Conservation (phyloP, 352 stramenopile species). For the Halophytophthora polymorphica region DNA sequence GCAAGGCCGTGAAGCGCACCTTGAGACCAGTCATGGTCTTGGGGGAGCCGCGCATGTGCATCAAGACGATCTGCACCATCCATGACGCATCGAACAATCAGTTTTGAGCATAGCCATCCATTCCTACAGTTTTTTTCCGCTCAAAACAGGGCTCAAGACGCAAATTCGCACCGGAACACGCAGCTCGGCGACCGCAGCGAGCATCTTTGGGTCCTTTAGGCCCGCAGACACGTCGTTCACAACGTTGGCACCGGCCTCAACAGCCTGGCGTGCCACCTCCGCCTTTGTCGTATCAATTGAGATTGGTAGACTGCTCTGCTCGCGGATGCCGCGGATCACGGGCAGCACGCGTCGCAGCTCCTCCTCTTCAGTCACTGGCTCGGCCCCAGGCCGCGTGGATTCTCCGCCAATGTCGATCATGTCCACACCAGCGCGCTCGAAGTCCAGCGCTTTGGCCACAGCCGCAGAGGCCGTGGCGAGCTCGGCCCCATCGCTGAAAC, state of each 20-base stretch:
- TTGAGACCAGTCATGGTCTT: constrained; percentile 93
- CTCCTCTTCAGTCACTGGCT: constrained; percentile 80
- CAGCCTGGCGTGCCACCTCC: constrained; percentile 82
- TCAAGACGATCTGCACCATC: constrained; percentile 86
- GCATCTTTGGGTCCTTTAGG: constrained; percentile 90
- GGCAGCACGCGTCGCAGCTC: constrained; percentile 92
- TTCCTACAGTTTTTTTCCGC: background rate
- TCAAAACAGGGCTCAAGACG: background rate
- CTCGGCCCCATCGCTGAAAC: constrained; percentile 88
- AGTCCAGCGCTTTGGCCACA: constrained; percentile 81
- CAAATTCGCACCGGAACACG: constrained; percentile 64
- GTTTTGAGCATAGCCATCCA: constrained; percentile 2
- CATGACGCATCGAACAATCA: background rate
- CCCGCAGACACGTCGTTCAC: constrained; percentile 98
- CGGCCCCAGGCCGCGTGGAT: constrained; percentile 96
- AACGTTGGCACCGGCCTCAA: constrained; percentile 93
- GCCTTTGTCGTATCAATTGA: constrained; percentile 97
- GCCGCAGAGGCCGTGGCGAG: constrained; percentile 47
- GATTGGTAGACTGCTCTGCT: constrained; percentile 77
- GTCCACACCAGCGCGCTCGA: constrained; percentile 88
- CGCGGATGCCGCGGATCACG: constrained; percentile 90
- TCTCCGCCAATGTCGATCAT: constrained; percentile 99
- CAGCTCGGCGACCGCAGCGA: constrained; percentile 80
- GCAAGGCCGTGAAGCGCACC: too few species aligned
- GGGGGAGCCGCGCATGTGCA: constrained; percentile 97